Evolutionary conservation across 768 basidiomycete genomes (phyloP).

Genomic region (Termitomyces titanicus): DNA sequence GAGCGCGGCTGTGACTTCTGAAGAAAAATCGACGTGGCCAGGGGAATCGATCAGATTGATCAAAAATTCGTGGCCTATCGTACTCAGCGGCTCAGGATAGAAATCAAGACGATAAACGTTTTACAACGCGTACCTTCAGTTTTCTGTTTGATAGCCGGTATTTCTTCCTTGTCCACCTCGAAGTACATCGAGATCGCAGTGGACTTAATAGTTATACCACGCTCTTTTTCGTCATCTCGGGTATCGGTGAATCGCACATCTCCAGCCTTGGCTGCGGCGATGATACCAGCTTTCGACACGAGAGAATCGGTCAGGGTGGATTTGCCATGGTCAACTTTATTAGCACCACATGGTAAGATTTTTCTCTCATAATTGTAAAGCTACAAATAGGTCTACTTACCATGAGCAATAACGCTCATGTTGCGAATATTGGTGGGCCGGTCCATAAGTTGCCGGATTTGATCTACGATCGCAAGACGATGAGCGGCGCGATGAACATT

Average conservation of each 20-base stretch:
- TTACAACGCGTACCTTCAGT: constrained; percentile 62
- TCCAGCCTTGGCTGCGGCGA: constrained; percentile 91
- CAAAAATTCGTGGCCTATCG: constrained; percentile 87
- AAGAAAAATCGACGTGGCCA: constrained; percentile 99
- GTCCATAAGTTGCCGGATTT: constrained; percentile 89
- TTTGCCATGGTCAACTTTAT: constrained; percentile 97
- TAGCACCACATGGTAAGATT: constrained; percentile 6
- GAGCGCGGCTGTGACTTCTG: constrained; percentile 98
- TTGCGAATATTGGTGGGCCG: constrained; percentile 89
- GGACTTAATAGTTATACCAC: constrained; percentile 99
- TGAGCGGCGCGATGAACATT: background rate
- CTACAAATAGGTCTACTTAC: constrained; percentile 37
- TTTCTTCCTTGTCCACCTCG: constrained; percentile 87
- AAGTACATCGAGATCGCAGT: constrained; percentile 99
- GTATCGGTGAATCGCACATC: constrained; percentile 98
- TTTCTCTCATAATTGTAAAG: background rate
- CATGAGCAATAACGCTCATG: constrained; percentile 93
- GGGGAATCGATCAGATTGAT: constrained; percentile 91
- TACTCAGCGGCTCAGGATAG: background rate
- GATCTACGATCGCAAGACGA: constrained; percentile 45
- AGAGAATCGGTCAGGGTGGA: constrained; percentile 98
- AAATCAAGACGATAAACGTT: constrained; percentile 3
- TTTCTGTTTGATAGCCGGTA: constrained; percentile 87
- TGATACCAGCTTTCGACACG: constrained; percentile 99
- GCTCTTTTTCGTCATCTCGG: constrained; percentile 96